Evolutionary conservation across 2,329 filamentous ascomycete species (phyloP).

Genomic region (Dactylonectria estremocensis): DNA sequence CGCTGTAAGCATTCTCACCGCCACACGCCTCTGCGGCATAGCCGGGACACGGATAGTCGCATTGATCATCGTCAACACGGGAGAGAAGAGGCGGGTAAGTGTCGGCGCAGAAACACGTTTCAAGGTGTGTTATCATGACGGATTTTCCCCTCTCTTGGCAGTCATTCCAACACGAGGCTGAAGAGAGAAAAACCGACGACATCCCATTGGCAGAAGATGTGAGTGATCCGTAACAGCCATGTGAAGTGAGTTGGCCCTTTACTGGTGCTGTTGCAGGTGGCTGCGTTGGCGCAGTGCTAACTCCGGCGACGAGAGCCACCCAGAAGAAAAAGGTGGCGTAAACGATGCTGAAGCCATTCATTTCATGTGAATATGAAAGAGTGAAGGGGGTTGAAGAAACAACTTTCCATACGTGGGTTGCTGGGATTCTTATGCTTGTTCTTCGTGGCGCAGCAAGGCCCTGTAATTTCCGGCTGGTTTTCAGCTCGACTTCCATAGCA

Average conservation of each 20-base stretch:
- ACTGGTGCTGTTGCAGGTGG: too few species aligned
- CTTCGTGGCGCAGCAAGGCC: too few species aligned
- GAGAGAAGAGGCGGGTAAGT: conserved; percentile 29
- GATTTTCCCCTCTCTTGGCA: neutral
- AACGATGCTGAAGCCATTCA: too few species aligned
- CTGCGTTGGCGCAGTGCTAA: too few species aligned
- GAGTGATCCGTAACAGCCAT: conserved; percentile 37
- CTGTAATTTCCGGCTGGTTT: too few species aligned
- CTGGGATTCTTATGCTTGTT: too few species aligned
- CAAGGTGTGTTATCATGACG: conserved; percentile 18
- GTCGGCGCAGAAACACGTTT: conserved; percentile 35
- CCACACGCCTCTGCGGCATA: conserved; percentile 32
- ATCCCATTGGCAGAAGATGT: neutral
- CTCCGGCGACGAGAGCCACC: too few species aligned
- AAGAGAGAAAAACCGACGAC: neutral
- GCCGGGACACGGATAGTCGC: conserved; percentile 33
- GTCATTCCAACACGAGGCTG: neutral
- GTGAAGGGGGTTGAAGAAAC: too few species aligned
- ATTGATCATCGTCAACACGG: conserved; percentile 31
- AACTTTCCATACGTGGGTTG: too few species aligned
- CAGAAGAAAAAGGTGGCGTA: too few species aligned
- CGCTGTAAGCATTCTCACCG: conserved; percentile 25
- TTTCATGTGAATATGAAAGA: too few species aligned
- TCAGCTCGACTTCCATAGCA: too few species aligned
- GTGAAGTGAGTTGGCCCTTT: conserved; percentile 8